Evolutionary conservation across 768 basidiomycete genomes (phyloP).

Genomic region (Amanita phalloides): DNA sequence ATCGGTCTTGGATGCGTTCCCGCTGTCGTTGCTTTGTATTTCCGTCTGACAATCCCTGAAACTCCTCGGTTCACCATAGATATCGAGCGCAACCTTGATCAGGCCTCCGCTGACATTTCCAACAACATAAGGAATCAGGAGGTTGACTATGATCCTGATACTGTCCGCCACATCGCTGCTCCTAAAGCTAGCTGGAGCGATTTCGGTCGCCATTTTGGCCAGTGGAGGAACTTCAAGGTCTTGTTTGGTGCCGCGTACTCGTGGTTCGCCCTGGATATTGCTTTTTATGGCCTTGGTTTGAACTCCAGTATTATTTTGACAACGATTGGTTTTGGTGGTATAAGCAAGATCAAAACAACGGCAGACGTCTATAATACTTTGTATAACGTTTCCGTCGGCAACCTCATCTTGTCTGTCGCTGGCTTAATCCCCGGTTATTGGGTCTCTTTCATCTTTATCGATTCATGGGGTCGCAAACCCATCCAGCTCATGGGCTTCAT

Average conservation of each 20-base stretch:
- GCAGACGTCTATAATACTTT: conserved; percentile 44
- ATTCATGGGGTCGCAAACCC: conserved; percentile 72
- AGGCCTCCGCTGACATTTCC: conserved; percentile 66
- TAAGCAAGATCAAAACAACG: conserved; percentile 18
- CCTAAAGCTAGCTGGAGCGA: conserved; percentile 63
- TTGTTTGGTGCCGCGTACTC: conserved; percentile 71
- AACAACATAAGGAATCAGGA: conserved; percentile 45
- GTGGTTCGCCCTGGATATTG: conserved; percentile 87
- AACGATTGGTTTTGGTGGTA: conserved; percentile 62
- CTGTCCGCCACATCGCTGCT: conserved; percentile 48
- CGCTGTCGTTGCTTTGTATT: conserved; percentile 74
- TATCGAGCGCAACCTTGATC: conserved; percentile 73
- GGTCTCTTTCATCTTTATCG: conserved; percentile 54
- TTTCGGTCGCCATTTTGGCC: conserved; percentile 56
- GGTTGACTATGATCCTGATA: conserved; percentile 41
- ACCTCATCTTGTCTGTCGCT: conserved; percentile 64
- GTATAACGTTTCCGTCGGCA: conserved; percentile 59
- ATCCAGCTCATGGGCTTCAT: conserved; percentile 75
- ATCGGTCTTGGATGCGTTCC: conserved; percentile 86
- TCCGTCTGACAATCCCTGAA: conserved; percentile 88
- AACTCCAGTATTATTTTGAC: conserved; percentile 70
- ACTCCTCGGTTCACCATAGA: conserved; percentile 91
- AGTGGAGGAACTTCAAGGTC: conserved; percentile 73
- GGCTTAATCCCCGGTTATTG: conserved; percentile 82
- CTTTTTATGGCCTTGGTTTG: conserved; percentile 83